A percentile compares a stretch with the other conserved stretches of the same genome.
Evolutionary conservation across 139 green algal genomes (phyloP).

Genomic region (Chlamydomonas incerta): DNA sequence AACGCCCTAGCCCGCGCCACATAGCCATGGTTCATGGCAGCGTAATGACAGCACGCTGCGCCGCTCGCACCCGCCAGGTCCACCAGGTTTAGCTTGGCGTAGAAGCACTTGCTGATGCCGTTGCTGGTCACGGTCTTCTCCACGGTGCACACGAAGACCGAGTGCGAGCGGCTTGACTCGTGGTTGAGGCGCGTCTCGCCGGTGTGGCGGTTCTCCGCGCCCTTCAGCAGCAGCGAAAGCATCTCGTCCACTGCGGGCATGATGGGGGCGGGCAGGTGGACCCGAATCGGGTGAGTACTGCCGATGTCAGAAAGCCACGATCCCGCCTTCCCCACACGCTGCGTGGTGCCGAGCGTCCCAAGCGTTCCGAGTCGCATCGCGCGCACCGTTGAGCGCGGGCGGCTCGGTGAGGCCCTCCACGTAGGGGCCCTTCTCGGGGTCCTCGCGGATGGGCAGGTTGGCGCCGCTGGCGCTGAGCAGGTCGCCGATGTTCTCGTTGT

Average conservation of each 20-base stretch:
- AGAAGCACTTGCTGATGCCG: slow-evolving; percentile 73
- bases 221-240: slow-evolving; percentile 74
- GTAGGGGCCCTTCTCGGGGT: slow-evolving; percentile 80
- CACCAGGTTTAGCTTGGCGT: slow-evolving; percentile 91
- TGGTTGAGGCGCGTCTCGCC: slow-evolving; percentile 91
- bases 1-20: too few species aligned
- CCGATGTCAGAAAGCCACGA: too few species aligned
- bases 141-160: slow-evolving; percentile 86
- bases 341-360: too few species aligned
- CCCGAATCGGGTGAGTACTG: too few species aligned
- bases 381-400: slow-evolving; percentile 77
- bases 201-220: slow-evolving; percentile 77
- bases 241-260: slow-evolving; percentile 78
- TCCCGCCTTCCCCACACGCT: too few species aligned
- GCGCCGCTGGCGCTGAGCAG: slow-evolving; percentile 70
- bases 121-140: slow-evolving; percentile 53
- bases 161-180: slow-evolving; percentile 89
- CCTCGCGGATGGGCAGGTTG: slow-evolving; percentile 81
- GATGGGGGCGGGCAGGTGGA: too few species aligned
- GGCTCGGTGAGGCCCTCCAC: slow-evolving; percentile 88
- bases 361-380: too few species aligned
- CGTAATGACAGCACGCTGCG: too few species aligned
- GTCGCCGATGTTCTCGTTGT: slow-evolving; percentile 96
- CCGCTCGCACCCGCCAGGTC: slow-evolving; percentile 88
- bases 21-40: too few species aligned